Conservation (phyloP, 2,329 filamentous ascomycete species). For the Alternaria sp. region DNA sequence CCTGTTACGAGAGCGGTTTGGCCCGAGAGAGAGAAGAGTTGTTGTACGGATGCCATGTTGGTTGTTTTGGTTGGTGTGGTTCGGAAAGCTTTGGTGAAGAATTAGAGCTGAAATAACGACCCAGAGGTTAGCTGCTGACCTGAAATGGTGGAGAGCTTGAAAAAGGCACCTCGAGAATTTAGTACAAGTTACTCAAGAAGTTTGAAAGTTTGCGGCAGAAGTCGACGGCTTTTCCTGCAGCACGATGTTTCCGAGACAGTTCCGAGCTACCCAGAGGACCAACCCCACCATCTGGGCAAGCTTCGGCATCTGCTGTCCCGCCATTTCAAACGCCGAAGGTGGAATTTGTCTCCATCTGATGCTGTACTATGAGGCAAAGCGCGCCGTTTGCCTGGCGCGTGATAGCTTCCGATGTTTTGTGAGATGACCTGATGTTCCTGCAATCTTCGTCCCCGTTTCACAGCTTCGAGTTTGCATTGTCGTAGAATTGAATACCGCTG, state of each 20-base stretch:
- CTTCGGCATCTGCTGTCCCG: constrained; percentile 43
- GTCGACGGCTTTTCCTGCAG: constrained; percentile 17
- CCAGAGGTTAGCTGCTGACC: background rate
- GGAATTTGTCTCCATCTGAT: constrained; percentile 40
- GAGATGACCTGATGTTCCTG: constrained; percentile 11
- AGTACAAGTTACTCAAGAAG: background rate
- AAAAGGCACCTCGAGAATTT: background rate
- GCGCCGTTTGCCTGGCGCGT: constrained; percentile 30
- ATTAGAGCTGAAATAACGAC: background rate
- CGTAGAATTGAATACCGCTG: background rate
- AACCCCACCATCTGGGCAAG: constrained; percentile 29
- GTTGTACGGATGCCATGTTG: constrained; percentile 44
- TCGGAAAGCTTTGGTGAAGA: constrained; percentile 18
- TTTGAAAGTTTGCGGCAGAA: constrained; percentile 12
- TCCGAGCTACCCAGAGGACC: constrained; percentile 40
- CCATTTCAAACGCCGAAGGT: constrained; percentile 43
- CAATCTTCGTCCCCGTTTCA: background rate
- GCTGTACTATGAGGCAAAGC: constrained; percentile 31
- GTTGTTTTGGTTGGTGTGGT: background rate
- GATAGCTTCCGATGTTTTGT: constrained; percentile 16
- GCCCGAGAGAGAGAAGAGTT: constrained; percentile 60
- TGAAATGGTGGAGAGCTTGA: background rate
- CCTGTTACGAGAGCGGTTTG: constrained; percentile 61
- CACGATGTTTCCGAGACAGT: constrained; percentile 11
- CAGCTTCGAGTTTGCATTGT: background rate